Evolutionary conservation across 352 stramenopile species (phyloP).

Genomic region (Phytophthora syringae): DNA sequence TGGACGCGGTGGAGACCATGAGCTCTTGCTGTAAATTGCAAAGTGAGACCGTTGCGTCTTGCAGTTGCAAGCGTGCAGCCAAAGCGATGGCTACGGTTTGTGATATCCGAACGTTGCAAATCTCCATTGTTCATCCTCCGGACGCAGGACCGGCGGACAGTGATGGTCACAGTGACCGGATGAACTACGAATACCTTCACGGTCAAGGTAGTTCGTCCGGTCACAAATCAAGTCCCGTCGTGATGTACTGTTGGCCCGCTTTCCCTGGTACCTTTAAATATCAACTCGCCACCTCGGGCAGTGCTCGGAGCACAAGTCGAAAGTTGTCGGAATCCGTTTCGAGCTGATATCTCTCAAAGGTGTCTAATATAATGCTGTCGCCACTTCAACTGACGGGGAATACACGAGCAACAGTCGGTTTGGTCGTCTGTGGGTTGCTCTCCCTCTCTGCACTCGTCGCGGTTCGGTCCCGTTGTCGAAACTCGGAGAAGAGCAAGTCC

Average conservation of each 20-base stretch:
- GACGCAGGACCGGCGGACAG: background rate
- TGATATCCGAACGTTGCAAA: constrained; percentile 16
- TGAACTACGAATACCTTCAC: too few species aligned
- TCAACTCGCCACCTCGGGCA: background rate
- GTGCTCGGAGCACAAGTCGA: too few species aligned
- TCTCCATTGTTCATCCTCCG: background rate
- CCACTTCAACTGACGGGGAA: background rate
- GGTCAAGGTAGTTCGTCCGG: too few species aligned
- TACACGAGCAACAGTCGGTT: background rate
- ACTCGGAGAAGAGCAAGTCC: background rate
- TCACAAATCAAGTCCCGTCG: background rate
- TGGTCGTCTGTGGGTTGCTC: background rate
- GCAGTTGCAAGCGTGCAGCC: background rate
- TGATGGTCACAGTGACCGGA: too few species aligned
- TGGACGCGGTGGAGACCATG: constrained; percentile 5
- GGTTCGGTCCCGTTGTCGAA: background rate
- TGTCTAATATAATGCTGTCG: background rate
- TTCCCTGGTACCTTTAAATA: background rate
- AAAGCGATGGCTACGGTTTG: background rate
- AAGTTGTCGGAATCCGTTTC: too few species aligned
- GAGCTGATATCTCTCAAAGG: constrained; percentile 14
- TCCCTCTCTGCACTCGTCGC: background rate
- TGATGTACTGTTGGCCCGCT: background rate
- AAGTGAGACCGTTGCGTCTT: constrained; percentile 16
- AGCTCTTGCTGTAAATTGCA: constrained; percentile 8